These are phyloP conservation scores for Rhodofomes roseus DNA, from an alignment of 1,284 basidiomycete species.

Conservation along the genomic window DNA sequence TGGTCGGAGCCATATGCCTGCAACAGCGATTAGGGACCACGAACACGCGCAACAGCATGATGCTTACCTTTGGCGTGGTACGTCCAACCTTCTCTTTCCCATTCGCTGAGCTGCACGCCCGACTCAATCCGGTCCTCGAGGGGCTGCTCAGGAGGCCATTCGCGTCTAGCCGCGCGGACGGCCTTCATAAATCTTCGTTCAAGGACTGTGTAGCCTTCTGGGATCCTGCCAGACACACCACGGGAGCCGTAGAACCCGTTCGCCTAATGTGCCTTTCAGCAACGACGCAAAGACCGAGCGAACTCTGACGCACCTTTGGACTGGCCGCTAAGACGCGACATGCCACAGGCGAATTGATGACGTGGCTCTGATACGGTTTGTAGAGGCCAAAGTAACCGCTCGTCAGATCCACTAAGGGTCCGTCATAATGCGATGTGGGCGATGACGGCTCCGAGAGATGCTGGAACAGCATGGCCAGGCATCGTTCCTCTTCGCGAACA, in stretches of 20 bases:
- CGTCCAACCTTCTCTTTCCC: conserved; percentile 92
- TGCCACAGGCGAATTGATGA: conserved; percentile 60
- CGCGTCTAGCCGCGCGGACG: conserved; percentile 47
- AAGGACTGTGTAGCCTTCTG: conserved; percentile 90
- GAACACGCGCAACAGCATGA: neutral
- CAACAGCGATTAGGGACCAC: neutral
- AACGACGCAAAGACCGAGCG: neutral
- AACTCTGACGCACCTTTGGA: conserved; percentile 60
- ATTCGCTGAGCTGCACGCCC: conserved; percentile 78
- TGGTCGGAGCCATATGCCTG: conserved; percentile 87
- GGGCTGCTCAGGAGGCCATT: conserved; percentile 35
- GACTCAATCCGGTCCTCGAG: conserved; percentile 20
- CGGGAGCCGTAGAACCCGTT: conserved; percentile 94
- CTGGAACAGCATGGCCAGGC: conserved; percentile 57
- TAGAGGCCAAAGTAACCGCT: conserved; percentile 95
- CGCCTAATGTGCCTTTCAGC: conserved; percentile 46
- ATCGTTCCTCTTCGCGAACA: conserved; percentile 77
- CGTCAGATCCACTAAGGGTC: conserved; percentile 71
- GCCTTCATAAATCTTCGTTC: conserved; percentile 83
- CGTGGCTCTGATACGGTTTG: conserved; percentile 73
- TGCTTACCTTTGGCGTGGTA: conserved; percentile 93
- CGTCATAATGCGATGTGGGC: conserved; percentile 12
- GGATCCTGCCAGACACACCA: conserved; percentile 89
- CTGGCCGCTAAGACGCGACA: conserved; percentile 83
- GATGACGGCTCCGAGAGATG: conserved; percentile 25